phyloP scores from a whole-genome alignment of 2,329 filamentous ascomycete species.

The Colletotrichum tofieldiae region DNA sequence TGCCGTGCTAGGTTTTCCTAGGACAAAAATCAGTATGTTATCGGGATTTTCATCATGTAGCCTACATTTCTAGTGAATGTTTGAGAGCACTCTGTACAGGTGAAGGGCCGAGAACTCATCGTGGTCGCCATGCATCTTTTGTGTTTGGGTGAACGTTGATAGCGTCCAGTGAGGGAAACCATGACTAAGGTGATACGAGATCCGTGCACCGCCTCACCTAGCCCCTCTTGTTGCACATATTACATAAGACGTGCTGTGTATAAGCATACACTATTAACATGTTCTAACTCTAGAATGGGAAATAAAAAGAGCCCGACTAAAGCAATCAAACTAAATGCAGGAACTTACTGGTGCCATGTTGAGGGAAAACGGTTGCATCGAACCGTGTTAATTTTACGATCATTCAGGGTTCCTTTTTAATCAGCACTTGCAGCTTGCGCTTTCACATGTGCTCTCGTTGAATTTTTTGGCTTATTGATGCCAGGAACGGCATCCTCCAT shows the following conservation, averaged over 20 bases:
- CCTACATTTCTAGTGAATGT: slow-evolving; percentile 44
- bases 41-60: not conserved
- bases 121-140: slow-evolving; percentile 1
- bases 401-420: too few relatives aligned
- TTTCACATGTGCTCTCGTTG: too few relatives aligned
- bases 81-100: slow-evolving; percentile 42
- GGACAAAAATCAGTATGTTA: not conserved
- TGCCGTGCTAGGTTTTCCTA: slow-evolving; percentile 47
- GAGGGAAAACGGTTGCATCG: too few relatives aligned
- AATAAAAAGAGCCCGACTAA: not conserved
- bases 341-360: too few relatives aligned
- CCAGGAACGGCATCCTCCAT: too few relatives aligned
- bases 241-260: too few relatives aligned
- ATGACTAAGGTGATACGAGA: not conserved
- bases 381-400: too few relatives aligned
- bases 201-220: not conserved
- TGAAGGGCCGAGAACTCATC: slow-evolving; percentile 43
- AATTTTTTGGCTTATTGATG: too few relatives aligned
- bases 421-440: too few relatives aligned
- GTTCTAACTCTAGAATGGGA: not conserved
- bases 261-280: not conserved
- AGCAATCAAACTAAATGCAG: not conserved
- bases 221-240: not conserved
- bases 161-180: not conserved
- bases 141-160: slow-evolving; percentile 10